Base-by-base conservation (phyloP, 1,284 basidiomycete genomes). In the Erythrobasidium hasegawianum region DNA sequence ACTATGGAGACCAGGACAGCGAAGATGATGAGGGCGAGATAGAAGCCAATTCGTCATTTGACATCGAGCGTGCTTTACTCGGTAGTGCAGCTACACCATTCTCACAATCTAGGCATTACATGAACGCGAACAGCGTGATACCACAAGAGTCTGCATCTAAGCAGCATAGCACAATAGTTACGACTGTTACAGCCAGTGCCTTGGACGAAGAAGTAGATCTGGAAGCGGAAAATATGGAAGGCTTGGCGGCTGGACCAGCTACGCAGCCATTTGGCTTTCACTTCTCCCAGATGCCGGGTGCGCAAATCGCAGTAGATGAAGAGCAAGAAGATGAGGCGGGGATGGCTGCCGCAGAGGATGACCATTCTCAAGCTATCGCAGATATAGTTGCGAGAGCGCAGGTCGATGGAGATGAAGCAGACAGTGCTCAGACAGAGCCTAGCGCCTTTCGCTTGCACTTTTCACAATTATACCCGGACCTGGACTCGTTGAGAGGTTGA, bases 261-360 rank as follows among this genome's bases (percentile, higher is more conserved):
- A 24, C 22, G 16, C n/a, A 47, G 43, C n/a, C 20, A 1, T 65
- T 65, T 45, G 22, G 47, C 16, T 53, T 65, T 53, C 41, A 49
- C 16, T 58, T 65, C 47, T 65, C 62, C 13, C 62, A 65, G 39
- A 8, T 58, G 27, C 43, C 41, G 7, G 62, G 49, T 20, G 29
- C 38, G 11, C 50, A 5, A 4, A 47, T 47, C 4, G 33, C 11
- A 33, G 33, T 5, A 33, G 33, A 33, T 11, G 33, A 33, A 33
- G 33, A 33, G 4, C 4, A 5, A n/a, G n/a, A n/a, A n/a, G n/a
- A n/a, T n/a, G n/a, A n/a, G n/a, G n/a, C n/a, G n/a, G n/a, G n/a
- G n/a, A n/a, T n/a, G n/a, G n/a, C n/a, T n/a, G n/a, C n/a, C n/a
- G n/a, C n/a, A n/a, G n/a, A n/a, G n/a, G n/a, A n/a, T n/a, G n/a